Conservation (phyloP, 1,284 basidiomycete species). For the Pascua guehoae region DNA sequence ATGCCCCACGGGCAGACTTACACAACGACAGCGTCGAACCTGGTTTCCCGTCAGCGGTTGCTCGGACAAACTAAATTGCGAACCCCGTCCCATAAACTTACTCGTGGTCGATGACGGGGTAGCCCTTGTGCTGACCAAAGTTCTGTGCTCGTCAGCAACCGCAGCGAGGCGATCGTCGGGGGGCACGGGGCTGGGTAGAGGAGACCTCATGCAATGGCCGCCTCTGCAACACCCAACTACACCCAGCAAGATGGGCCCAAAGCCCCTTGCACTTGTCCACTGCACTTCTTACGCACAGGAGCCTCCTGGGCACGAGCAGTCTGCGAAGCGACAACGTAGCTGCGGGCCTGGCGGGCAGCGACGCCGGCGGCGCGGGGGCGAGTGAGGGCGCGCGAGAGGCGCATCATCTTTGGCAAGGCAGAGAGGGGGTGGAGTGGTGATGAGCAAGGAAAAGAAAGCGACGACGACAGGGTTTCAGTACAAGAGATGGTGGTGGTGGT, state of each 20-base stretch:
- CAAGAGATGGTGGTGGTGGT: conserved; percentile 2
- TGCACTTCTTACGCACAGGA: conserved; percentile 21
- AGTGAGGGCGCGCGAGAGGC: conserved; percentile 25
- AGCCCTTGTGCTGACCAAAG: conserved; percentile 53
- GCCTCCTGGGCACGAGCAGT: conserved; percentile 46
- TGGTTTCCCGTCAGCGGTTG: conserved; percentile 34
- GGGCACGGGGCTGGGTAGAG: no score
- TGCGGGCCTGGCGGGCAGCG: conserved; percentile 21
- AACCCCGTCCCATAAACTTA: conserved; percentile 14
- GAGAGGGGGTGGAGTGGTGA: conserved; percentile 16
- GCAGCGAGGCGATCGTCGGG: neutral
- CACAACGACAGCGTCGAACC: conserved; percentile 96
- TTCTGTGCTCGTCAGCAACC: conserved; percentile 27
- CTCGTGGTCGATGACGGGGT: conserved; percentile 92
- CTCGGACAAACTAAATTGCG: neutral
- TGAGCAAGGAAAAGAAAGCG: conserved; percentile 8
- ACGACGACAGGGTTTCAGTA: neutral
- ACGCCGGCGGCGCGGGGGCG: conserved; percentile 14
- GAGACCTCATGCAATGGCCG: no score
- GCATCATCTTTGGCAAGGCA: conserved; percentile 23
- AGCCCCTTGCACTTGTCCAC: neutral
- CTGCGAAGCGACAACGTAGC: conserved; percentile 43
- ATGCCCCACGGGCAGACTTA: conserved; percentile 51
- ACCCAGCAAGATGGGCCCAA: neutral
- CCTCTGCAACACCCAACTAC: neutral